Evolutionary conservation across 2,329 filamentous ascomycete species (phyloP), one percentile per base, ranked within the genome.

Genomic region (Hymenoscyphus fructigenus): DNA sequence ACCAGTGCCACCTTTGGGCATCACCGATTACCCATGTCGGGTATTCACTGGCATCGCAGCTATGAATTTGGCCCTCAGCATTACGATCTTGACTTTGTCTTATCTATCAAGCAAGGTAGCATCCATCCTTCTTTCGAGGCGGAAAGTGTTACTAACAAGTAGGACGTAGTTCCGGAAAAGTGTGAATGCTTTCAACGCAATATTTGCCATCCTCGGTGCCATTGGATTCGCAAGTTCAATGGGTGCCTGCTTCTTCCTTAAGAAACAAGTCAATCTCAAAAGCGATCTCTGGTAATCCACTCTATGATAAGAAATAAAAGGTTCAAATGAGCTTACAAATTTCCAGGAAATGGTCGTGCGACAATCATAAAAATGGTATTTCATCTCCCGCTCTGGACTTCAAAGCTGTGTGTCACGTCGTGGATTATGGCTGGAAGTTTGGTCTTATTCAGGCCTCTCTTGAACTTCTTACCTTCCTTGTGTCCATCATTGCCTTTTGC

Each of bases 351-450:
- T 72, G 68, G 68, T 66, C 65, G 38, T 71, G 68, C 57, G 50
- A 57, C 3, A 71, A 69, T 55, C 56, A 70, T 29, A 59, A 68
- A 59, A 59, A 65, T 12, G 66, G 62, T 10, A 62, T 67, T 3
- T 17, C 60, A n/a, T 71, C 63, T 26, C 59, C 67, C 10, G 61
- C 56, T 20, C 56, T 72, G 10, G 63, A 72, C 23, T 71, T 71
- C 50, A 53, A 66, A 10, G 36, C 66, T 12, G 60, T 70, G 5
- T 71, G 69, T 56, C 56, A 67, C 17, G 41, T 69, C 23, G 58
- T 71, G 15, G 64, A 56, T 38, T 65, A 68, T 23, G 66, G 67
- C 12, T 71, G 68, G 71, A 70, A 68, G 36, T 66, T 70, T 58
- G 66, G 69, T 10, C 57, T 72, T 5, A 61, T 68, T 9, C 69